Conservation (phyloP, 2,329 filamentous ascomycete genomes). For the Fusarium gaditjirri region DNA sequence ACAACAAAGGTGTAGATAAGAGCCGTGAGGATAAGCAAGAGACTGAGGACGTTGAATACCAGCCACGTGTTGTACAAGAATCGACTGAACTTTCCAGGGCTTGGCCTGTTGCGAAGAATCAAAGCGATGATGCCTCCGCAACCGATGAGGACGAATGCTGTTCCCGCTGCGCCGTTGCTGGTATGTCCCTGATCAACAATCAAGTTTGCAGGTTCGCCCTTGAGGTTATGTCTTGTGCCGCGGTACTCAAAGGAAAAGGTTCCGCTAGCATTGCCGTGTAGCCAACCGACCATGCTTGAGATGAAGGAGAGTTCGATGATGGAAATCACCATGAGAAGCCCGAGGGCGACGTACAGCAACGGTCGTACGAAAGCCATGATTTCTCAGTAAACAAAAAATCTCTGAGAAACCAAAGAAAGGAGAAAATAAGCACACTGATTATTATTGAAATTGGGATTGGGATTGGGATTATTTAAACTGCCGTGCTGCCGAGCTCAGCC, state of each 20-base stretch:
- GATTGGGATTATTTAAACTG: constrained; percentile 8
- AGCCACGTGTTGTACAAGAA: constrained; percentile 40
- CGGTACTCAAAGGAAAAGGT: constrained; percentile 31
- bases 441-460: background rate
- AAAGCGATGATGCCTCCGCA: constrained; percentile 40
- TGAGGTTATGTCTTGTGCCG: constrained; percentile 20
- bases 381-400: background rate
- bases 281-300: constrained; percentile 43
- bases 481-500: constrained; percentile 17
- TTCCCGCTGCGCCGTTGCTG: constrained; percentile 45
- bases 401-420: background rate
- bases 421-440: background rate
- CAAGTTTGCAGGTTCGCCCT: constrained; percentile 40
- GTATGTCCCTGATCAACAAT: constrained; percentile 45
- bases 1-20: constrained; percentile 45
- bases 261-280: constrained; percentile 41
- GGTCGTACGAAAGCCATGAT: constrained; percentile 11
- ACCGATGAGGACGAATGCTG: constrained; percentile 44
- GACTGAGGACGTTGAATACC: constrained; percentile 34
- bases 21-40: constrained; percentile 36
- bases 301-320: constrained; percentile 46
- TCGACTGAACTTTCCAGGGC: constrained; percentile 20
- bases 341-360: constrained; percentile 37
- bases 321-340: constrained; percentile 42
- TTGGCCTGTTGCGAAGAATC: constrained; percentile 31